These are phyloP conservation scores for Gossypium schwendimanii DNA, from an alignment of 441 rosid genomes.

Conservation along the genomic window DNA sequence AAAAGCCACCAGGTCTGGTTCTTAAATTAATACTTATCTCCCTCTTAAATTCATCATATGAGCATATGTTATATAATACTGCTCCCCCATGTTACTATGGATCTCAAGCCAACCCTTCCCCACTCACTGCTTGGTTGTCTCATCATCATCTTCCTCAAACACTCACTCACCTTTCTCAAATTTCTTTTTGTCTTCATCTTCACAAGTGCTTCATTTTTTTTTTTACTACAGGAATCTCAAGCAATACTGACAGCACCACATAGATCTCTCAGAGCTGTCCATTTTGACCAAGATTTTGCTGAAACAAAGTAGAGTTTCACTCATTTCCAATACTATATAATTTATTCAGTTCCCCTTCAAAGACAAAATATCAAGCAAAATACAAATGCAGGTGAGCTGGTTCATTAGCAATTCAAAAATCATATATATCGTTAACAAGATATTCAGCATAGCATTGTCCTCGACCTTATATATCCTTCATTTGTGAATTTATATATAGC, in stretches of 20 bases:
- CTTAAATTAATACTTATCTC: constrained; percentile 12
- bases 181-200: constrained; percentile 39
- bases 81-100: constrained; percentile 31
- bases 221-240: constrained; percentile 25
- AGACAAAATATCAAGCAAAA: constrained; percentile 13
- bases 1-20: constrained; percentile 23
- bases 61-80: constrained; percentile 22
- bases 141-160: constrained; percentile 25
- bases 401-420: constrained; percentile 19
- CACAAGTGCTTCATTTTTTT: constrained; percentile 4
- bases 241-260: constrained; percentile 38
- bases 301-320: background rate
- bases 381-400: constrained; percentile 49
- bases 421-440: background rate
- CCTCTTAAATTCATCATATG: constrained; percentile 35
- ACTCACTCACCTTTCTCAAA: constrained; percentile 11
- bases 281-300: constrained; percentile 37
- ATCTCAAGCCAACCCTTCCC: constrained; percentile 36
- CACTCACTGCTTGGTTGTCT: constrained; percentile 39
- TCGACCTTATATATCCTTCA: constrained; percentile 13
- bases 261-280: constrained; percentile 39
- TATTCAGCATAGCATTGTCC: background rate
- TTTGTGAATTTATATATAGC: constrained; percentile 27
- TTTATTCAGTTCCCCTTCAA: background rate
- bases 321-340: constrained; percentile 2